Evolutionary conservation across 768 basidiomycete genomes (phyloP).

Genomic region (Megacollybia marginata): DNA sequence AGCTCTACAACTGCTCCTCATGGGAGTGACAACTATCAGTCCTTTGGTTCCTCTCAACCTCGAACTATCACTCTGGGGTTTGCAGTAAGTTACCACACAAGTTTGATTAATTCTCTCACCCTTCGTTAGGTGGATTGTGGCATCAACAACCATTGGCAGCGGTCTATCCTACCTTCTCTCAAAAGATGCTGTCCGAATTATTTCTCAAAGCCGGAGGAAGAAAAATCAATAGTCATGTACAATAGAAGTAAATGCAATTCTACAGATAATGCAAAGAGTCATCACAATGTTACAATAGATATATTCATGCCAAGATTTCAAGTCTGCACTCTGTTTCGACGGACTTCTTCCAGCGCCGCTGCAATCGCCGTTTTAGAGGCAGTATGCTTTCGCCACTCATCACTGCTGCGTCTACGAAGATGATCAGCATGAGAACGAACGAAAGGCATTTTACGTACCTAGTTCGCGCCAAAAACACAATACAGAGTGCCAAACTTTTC

Average conservation of each 20-base stretch:
- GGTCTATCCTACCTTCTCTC: conserved; percentile 78
- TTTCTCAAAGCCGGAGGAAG: conserved; percentile 24
- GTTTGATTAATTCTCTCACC: conserved; percentile 3
- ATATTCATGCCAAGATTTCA: background rate
- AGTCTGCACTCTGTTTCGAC: conserved; percentile 37
- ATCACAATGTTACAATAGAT: background rate
- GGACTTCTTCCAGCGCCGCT: conserved; percentile 66
- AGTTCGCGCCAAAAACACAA: conserved; percentile 59
- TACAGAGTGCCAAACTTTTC: conserved; percentile 45
- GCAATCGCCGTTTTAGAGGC: conserved; percentile 53
- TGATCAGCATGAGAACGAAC: conserved; percentile 3
- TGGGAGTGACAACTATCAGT: conserved; percentile 83
- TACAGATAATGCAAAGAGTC: no score
- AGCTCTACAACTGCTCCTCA: conserved; percentile 80
- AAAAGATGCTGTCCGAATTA: conserved; percentile 62
- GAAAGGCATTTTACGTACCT: conserved; percentile 33
- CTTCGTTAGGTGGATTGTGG: conserved; percentile 68
- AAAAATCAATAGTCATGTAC: no score
- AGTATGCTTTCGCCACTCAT: conserved; percentile 56
- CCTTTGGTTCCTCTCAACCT: conserved; percentile 69
- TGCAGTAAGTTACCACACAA: conserved; percentile 56
- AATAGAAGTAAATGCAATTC: no score
- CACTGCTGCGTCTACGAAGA: conserved; percentile 45
- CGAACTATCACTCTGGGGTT: conserved; percentile 42
- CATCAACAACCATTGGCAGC: conserved; percentile 87